Evolutionary conservation across 306 rosid genomes (phyloP), one percentile per base, ranked within the genome.

Genomic region (Cicer chorassanicum): DNA sequence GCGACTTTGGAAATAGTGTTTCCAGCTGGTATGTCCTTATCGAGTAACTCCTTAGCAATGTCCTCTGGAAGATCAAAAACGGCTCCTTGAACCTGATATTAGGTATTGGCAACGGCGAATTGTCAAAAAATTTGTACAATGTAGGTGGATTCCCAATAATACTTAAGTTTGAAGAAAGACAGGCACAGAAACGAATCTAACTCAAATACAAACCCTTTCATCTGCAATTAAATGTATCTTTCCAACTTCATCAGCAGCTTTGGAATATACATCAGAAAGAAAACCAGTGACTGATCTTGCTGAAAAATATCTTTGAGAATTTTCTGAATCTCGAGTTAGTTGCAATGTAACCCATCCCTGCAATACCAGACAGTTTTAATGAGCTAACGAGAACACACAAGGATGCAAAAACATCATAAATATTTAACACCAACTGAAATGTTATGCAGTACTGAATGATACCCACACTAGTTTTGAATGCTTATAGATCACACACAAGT

Each of bases 11-110:
- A 57, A 71, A 94, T 73, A 24, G 88, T 89, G 80, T 89, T 89
- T 79, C 97, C 97, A 54, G 92, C 82, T 57, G 96, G 97, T 51
- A 86, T 53, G 39, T 87, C 88, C 84, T 76, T 90, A n/a, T 49
- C 79, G 60, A 94, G 86, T 81, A 94, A 85, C 84, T 88, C 96
- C 73, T 89, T 94, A 18, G 97, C 99, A 75, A 89, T 84, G 61
- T 92, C 99, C 83, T 94, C 97, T 2, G 99, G 97, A 74, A 94
- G 89, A 89, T 94, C 99, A 73, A 94, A 94, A 74, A 94, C 97
- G 2, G 99, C 99, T 80, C 95, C 96, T 78, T 87, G 92, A 86
- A 92, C 85, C 99, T 94, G 95, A 80, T 78, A 29, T 43, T 21
- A 70, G 61, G 64, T 10, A 38, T 80, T 61, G 72, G 61, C 72